phyloP scores from a whole-genome alignment of 495 filamentous ascomycete species.

The Cenococcum geophilum region DNA sequence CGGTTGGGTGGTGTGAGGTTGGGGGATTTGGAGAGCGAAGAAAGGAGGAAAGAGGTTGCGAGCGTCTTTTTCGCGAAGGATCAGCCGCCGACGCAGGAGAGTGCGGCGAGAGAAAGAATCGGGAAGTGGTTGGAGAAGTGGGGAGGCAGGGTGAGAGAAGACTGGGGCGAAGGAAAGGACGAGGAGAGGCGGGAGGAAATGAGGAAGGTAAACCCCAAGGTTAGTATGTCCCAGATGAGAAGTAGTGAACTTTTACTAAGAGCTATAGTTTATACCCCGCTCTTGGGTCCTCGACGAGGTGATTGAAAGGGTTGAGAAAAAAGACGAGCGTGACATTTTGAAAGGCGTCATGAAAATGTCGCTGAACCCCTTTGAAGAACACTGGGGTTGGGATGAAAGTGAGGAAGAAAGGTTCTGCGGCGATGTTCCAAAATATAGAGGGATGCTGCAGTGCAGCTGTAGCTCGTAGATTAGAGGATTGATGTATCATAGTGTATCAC shows the following conservation, averaged over 20 bases:
- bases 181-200: conserved; percentile 60
- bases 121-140: conserved; percentile 72
- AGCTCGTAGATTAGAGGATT: conserved; percentile 36
- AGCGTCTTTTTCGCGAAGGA: conserved; percentile 65
- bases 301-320: conserved; percentile 78
- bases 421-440: conserved; percentile 70
- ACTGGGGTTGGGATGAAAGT: conserved; percentile 61
- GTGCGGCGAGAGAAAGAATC: conserved; percentile 56
- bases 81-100: conserved; percentile 47
- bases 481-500: not conserved
- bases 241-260: not conserved
- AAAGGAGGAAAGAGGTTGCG: conserved; percentile 52
- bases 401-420: conserved; percentile 81
- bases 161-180: conserved; percentile 59
- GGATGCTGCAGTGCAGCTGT: conserved; percentile 90
- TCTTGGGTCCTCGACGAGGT: conserved; percentile 92
- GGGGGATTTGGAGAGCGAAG: conserved; percentile 53
- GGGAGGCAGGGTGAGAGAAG: conserved; percentile 59
- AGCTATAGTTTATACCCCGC: conserved; percentile 63
- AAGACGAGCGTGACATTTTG: conserved; percentile 73
- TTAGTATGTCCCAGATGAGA: conserved; percentile 30
- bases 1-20: conserved; percentile 56
- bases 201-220: conserved; percentile 80
- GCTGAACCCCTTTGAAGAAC: conserved; percentile 74
- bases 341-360: conserved; percentile 70